phyloP scores from a whole-genome alignment of 768 basidiomycete species.

The Termitomyces sp. region DNA sequence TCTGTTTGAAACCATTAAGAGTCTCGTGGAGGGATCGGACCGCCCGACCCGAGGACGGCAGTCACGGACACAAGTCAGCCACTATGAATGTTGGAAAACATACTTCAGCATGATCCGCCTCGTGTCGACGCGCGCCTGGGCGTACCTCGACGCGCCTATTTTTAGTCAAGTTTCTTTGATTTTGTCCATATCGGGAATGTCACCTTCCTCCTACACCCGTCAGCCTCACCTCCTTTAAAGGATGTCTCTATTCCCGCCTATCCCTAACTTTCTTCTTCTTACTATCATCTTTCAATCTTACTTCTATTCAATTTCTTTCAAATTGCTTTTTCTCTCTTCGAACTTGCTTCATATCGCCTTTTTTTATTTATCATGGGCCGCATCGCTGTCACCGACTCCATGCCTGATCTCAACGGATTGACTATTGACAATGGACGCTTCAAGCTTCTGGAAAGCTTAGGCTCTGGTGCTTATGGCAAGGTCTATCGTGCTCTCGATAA shows the following conservation, averaged over 20 bases:
- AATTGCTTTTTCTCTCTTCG: constrained; percentile 11
- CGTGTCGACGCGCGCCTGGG: neutral
- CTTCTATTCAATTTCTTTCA: constrained; percentile 10
- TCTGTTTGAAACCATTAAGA: constrained; percentile 1
- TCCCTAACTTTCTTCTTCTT: constrained; percentile 7
- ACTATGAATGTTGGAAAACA: neutral
- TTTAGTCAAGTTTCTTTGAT: neutral
- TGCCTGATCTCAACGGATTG: constrained; percentile 47
- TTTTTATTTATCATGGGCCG: constrained; percentile 32
- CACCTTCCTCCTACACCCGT: constrained; percentile 5
- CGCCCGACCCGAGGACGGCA: constrained; percentile 11
- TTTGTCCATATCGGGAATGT: constrained; percentile 1
- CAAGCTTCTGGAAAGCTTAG: constrained; percentile 56
- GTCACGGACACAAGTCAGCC: neutral
- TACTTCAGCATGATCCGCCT: neutral
- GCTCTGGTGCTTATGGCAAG: constrained; percentile 70
- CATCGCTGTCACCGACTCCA: constrained; percentile 30
- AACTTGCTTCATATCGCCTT: constrained; percentile 14
- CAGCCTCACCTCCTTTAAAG: constrained; percentile 12
- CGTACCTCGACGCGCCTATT: neutral
- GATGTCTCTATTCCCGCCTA: neutral
- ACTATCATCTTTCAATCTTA: constrained; percentile 7
- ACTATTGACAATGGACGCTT: constrained; percentile 55
- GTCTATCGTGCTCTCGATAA: constrained; percentile 69
- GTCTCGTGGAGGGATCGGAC: constrained; percentile 6